Base-by-base conservation (phyloP, 352 stramenopile species). In the Thalassiosira livingstoniorum region DNA sequence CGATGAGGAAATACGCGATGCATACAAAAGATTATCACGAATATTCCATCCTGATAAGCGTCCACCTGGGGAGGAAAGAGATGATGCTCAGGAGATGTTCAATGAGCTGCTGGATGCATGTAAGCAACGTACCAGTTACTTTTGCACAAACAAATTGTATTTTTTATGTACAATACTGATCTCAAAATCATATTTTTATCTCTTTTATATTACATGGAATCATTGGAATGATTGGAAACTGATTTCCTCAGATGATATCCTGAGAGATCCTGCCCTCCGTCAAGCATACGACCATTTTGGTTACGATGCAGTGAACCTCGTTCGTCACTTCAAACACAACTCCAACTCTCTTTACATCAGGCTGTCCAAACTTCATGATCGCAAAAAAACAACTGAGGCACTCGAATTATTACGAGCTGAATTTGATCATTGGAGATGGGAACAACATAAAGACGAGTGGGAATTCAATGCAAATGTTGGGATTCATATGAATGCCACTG, bases 1-100 rank as follows among this genome's bases (percentile, higher is more conserved):
- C 31, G 43, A 81, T n/a, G 80, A 85, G 31, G 66, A 78, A 34
- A 86, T 90, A 51, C 58, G 81, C 58, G 55, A 82, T 45, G 72
- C 83, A 0, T 90, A 87, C 66, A 87, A 80, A 55, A 37, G 53
- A 55, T 65, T 87, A 51, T 90, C 83, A 23, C 79, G 75, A n/a
- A 25, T 80, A 2, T 71, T 90, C 71, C 83, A 90, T 79, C 83
- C 83, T n/a, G 83, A 90, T 47, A 90, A 90, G 37, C 61, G 71
- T 13, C 71, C 63, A 39, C 37, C 63, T 10, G 79, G 75, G 13
- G 51, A 58, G 58, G 60, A 77, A 23, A 53, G 75, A 29, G 75
- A 86, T 18, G 45, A 64, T 45, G 83, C 83, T 53, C 75, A 87
- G 60, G 70, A 82, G 63, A 62, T 78, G 18, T 90, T 87, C 47